These are phyloP conservation scores for Vitis vinifera DNA, from an alignment of 164 flowering plant species.

Conservation along the genomic window DNA sequence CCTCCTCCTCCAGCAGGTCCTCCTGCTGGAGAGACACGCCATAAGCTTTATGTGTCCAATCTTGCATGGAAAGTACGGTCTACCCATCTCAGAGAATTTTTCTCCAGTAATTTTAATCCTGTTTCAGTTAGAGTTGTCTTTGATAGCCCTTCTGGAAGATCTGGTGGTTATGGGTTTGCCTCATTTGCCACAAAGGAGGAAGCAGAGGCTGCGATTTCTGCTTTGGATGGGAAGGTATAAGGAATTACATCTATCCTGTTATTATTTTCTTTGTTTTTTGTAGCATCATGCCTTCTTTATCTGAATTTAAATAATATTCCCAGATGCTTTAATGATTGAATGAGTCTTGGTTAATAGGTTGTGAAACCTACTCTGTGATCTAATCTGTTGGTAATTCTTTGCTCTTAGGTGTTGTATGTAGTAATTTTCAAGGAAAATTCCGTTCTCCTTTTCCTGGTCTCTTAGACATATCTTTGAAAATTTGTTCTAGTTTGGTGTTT, in stretches of 20 bases:
- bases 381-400: not conserved
- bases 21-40: constrained; percentile 47
- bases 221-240: constrained; percentile 81
- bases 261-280: not conserved
- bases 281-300: too few relatives aligned
- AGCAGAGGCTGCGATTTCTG: constrained; percentile 72
- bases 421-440: not conserved
- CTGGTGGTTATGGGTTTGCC: constrained; percentile 90
- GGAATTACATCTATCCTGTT: not conserved
- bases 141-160: constrained; percentile 54
- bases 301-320: too few relatives aligned
- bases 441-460: not conserved
- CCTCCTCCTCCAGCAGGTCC: constrained; percentile 30
- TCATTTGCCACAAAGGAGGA: constrained; percentile 81
- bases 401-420: not conserved
- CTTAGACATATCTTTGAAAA: not conserved
- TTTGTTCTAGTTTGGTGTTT: not conserved
- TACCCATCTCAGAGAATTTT: constrained; percentile 67
- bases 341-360: too few relatives aligned
- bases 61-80: constrained; percentile 88
- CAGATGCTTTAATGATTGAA: too few relatives aligned
- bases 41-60: constrained; percentile 77
- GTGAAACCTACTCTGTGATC: too few relatives aligned
- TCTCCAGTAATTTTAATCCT: constrained; percentile 54
- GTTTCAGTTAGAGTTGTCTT: constrained; percentile 76